phyloP scores from a whole-genome alignment of 768 basidiomycete genomes.

The Termitomyces sp. region DNA sequence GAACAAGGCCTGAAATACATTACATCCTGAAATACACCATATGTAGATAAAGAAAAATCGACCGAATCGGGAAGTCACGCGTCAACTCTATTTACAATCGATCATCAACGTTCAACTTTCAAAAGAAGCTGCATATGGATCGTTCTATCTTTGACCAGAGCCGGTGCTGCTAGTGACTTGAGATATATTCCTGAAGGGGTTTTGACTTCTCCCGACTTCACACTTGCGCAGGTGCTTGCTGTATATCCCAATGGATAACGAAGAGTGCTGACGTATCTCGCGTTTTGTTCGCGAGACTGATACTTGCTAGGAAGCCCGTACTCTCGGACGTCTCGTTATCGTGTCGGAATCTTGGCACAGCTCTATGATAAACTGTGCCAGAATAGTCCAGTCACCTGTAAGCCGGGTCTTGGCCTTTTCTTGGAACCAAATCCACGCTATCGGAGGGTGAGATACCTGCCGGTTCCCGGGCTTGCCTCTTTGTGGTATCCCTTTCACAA shows the following conservation, averaged over 20 bases:
- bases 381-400: conserved; percentile 14
- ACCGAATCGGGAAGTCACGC: not conserved
- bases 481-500: conserved; percentile 10
- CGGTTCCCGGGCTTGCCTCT: conserved; percentile 1
- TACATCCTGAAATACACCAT: not conserved
- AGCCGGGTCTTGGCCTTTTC: conserved; percentile 10
- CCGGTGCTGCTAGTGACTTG: not conserved
- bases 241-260: not conserved
- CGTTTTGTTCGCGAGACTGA: not conserved
- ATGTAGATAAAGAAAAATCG: not conserved
- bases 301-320: not conserved
- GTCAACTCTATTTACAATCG: not conserved
- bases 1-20: not conserved
- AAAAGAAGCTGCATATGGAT: not conserved
- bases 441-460: conserved; percentile 10
- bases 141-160: not conserved
- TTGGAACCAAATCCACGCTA: conserved; percentile 12
- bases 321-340: not conserved
- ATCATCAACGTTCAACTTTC: not conserved
- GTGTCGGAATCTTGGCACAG: conserved; percentile 15
- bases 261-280: not conserved
- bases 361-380: conserved; percentile 3
- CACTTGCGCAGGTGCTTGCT: not conserved
- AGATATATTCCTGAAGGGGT: not conserved
- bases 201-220: not conserved